These are phyloP conservation scores for Gentiana straminea DNA, from an alignment of 257 asterid genomes.

Conservation along the genomic window DNA sequence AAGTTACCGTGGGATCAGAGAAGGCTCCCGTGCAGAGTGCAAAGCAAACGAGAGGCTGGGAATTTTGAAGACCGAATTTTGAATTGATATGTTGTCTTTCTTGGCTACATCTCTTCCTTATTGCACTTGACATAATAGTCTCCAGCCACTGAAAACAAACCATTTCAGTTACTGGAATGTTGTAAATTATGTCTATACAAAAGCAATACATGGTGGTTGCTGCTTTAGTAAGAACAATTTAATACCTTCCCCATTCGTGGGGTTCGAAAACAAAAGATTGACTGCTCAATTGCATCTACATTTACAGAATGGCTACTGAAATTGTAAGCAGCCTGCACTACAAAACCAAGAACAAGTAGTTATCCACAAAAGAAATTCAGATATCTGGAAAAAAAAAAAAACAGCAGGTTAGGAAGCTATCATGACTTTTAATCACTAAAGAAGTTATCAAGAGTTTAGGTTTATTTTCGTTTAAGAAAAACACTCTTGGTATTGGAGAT, in stretches of 20 bases:
- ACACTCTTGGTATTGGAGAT: too few species aligned
- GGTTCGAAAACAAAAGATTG: slow-evolving; percentile 41
- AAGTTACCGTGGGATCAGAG: slow-evolving; percentile 49
- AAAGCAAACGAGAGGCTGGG: slow-evolving; percentile 48
- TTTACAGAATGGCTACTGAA: slow-evolving; percentile 40
- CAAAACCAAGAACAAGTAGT: slow-evolving; percentile 13
- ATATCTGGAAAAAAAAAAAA: background rate
- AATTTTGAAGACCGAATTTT: slow-evolving; percentile 30
- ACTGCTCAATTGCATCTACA: slow-evolving; percentile 49
- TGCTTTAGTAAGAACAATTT: background rate
- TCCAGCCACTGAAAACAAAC: slow-evolving; percentile 38
- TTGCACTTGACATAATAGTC: slow-evolving; percentile 42
- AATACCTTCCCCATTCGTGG: slow-evolving; percentile 49
- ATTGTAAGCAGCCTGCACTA: slow-evolving; percentile 57
- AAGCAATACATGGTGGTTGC: too few species aligned
- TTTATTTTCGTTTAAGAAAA: too few species aligned
- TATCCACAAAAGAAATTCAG: slow-evolving; percentile 5
- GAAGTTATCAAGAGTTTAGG: too few species aligned
- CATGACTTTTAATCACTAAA: too few species aligned
- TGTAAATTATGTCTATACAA: background rate
- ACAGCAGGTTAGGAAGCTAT: slow-evolving; percentile 1
- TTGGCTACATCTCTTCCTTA: slow-evolving; percentile 43
- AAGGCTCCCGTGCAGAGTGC: slow-evolving; percentile 47
- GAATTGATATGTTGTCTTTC: slow-evolving; percentile 35
- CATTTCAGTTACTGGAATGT: background rate